Conservation (phyloP, 305 asterid genomes). For the Coffea humblotiana region DNA sequence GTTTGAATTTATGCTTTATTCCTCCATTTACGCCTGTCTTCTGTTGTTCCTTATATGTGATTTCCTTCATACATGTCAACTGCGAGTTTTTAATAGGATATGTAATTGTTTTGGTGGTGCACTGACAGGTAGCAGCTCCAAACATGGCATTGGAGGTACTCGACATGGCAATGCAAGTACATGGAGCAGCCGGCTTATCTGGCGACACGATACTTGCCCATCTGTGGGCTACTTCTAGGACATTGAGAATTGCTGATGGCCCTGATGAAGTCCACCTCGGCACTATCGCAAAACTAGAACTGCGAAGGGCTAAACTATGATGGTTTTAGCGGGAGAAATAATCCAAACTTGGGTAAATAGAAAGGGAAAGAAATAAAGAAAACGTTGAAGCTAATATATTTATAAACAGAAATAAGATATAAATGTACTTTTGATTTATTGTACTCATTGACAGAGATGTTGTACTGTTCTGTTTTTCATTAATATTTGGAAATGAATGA, state of each 20-base stretch:
- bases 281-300: slow-evolving; percentile 81
- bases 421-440: neutral
- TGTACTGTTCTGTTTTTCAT: neutral
- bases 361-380: slow-evolving; percentile 1
- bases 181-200: slow-evolving; percentile 91
- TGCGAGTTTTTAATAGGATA: neutral
- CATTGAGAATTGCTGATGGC: slow-evolving; percentile 90
- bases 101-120: slow-evolving; percentile 5
- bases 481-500: neutral
- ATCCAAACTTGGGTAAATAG: neutral
- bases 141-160: slow-evolving; percentile 86
- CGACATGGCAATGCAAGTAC: slow-evolving; percentile 95
- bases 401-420: neutral
- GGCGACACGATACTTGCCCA: slow-evolving; percentile 84
- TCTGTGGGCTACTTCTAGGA: slow-evolving; percentile 87
- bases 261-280: slow-evolving; percentile 98
- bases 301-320: slow-evolving; percentile 76
- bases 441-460: neutral
- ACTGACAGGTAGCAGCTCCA: slow-evolving; percentile 80
- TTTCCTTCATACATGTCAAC: neutral
- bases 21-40: neutral
- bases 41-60: neutral
- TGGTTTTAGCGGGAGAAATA: neutral
- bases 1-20: neutral
- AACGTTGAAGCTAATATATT: neutral